Evolutionary conservation across 2,329 filamentous ascomycete species (phyloP).

Genomic region (Monascus ruber): DNA sequence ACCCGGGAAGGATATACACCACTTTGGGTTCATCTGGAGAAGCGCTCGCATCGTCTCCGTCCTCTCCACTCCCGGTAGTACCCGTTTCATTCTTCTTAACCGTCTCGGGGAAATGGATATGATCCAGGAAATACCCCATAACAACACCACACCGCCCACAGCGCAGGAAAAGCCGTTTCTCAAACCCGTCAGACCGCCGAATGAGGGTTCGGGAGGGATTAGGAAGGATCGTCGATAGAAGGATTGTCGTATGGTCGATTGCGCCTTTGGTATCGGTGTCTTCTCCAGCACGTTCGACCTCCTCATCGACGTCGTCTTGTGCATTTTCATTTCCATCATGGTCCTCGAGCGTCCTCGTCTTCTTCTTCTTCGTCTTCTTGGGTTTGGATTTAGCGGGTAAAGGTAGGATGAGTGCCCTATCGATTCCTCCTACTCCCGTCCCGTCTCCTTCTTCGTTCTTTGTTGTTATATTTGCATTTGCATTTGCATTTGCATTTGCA

Average conservation of each 20-base stretch:
- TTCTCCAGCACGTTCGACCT: conserved; percentile 3
- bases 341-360: conserved; percentile 8
- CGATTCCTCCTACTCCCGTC: conserved; percentile 22
- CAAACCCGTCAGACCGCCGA: conserved; percentile 51
- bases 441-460: no score
- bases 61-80: conserved; percentile 4
- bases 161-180: conserved; percentile 49
- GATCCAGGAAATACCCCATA: conserved; percentile 52
- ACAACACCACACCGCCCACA: conserved; percentile 52
- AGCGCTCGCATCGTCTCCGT: conserved; percentile 10
- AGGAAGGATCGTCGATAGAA: conserved; percentile 38
- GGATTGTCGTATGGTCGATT: conserved; percentile 34
- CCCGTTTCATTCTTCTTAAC: conserved; percentile 7
- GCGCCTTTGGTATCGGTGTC: background rate
- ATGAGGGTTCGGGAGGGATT: conserved; percentile 43
- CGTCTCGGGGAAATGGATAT: conserved; percentile 31
- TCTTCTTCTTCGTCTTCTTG: conserved; percentile 5
- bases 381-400: conserved; percentile 27
- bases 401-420: conserved; percentile 48
- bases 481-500: background rate
- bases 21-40: conserved; percentile 25
- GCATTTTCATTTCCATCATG: conserved; percentile 8
- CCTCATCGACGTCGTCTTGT: conserved; percentile 11
- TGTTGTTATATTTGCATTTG: background rate
- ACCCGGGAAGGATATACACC: conserved; percentile 51